phyloP scores from a whole-genome alignment of 23 red algal species.

The Pyropia yezoensis region DNA sequence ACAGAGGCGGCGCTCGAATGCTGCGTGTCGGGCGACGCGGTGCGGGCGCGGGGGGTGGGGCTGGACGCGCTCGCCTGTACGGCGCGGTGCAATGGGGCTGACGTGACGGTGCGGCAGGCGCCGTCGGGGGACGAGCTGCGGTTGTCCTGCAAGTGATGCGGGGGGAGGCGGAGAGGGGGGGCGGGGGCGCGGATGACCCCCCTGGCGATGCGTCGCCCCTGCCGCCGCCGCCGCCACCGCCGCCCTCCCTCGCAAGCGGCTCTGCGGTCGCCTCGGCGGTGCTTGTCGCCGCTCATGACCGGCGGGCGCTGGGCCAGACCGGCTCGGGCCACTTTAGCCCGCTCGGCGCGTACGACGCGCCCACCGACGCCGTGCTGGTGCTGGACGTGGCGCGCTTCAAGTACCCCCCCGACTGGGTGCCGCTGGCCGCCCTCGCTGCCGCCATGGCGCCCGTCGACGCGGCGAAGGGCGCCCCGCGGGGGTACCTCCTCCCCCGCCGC shows the following conservation, averaged over 20 bases:
- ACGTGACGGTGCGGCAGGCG: slow-evolving; percentile 6
- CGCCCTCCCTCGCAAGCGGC: background rate
- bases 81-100: slow-evolving; percentile 45
- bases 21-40: slow-evolving; percentile 47
- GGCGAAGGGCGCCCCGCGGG: slow-evolving; percentile 35
- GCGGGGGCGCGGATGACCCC: no score
- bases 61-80: slow-evolving; percentile 49
- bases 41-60: slow-evolving; percentile 39
- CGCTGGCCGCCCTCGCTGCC: slow-evolving; percentile 11
- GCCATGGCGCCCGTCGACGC: slow-evolving; percentile 35
- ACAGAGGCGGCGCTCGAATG: slow-evolving; percentile 59
- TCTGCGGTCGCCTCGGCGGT: slow-evolving; percentile 29
- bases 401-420: slow-evolving; percentile 79
- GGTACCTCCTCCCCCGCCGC: slow-evolving; percentile 22
- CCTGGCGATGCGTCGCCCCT: no score
- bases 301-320: slow-evolving; percentile 50
- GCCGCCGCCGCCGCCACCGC: background rate
- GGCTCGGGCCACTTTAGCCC: slow-evolving; percentile 77
- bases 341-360: slow-evolving; percentile 52
- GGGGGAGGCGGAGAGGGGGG: background rate
- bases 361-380: slow-evolving; percentile 56
- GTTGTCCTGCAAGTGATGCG: slow-evolving; percentile 9
- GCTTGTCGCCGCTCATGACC: slow-evolving; percentile 31
- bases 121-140: background rate
- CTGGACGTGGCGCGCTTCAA: slow-evolving; percentile 80